These are phyloP conservation scores for Hansenula lynferdii DNA, from an alignment of 1,139 yeast genomes.

Conservation along the genomic window DNA sequence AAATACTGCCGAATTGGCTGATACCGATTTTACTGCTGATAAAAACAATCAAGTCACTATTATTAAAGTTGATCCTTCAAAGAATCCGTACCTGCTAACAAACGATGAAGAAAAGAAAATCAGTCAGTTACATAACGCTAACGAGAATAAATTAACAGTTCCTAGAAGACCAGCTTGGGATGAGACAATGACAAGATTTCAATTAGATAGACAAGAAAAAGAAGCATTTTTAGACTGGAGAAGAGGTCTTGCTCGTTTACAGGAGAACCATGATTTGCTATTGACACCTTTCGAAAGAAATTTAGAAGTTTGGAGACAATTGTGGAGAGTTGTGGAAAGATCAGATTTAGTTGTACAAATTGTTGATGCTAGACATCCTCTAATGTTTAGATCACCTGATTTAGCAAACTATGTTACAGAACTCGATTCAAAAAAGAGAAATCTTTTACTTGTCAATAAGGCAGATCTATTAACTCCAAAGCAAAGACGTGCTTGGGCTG, in stretches of 20 bases:
- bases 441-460: constrained; percentile 83
- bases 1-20: constrained; percentile 92
- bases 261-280: constrained; percentile 73
- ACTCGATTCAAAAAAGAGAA: constrained; percentile 64
- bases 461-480: constrained; percentile 79
- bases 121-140: constrained; percentile 63
- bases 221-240: constrained; percentile 94
- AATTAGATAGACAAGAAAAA: constrained; percentile 84
- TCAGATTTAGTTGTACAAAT: constrained; percentile 94
- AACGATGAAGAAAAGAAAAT: constrained; percentile 63
- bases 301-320: constrained; percentile 96
- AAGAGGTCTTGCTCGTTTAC: constrained; percentile 77
- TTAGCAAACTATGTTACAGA: constrained; percentile 80
- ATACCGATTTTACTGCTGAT: constrained; percentile 94
- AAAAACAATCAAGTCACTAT: constrained; percentile 79
- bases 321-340: constrained; percentile 98
- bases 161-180: constrained; percentile 94
- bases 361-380: constrained; percentile 96
- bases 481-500: constrained; percentile 86
- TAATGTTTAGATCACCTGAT: constrained; percentile 85
- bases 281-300: constrained; percentile 97
- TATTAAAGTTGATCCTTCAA: constrained; percentile 59
- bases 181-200: constrained; percentile 61
- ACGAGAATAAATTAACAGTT: constrained; percentile 79
- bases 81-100: constrained; percentile 54